A percentile compares a stretch with the other conserved stretches of the same genome.
These are phyloP conservation scores for Fusarium neocosmosporiellum DNA, from an alignment of 2,329 filamentous ascomycete genomes.

Conservation along the genomic window DNA sequence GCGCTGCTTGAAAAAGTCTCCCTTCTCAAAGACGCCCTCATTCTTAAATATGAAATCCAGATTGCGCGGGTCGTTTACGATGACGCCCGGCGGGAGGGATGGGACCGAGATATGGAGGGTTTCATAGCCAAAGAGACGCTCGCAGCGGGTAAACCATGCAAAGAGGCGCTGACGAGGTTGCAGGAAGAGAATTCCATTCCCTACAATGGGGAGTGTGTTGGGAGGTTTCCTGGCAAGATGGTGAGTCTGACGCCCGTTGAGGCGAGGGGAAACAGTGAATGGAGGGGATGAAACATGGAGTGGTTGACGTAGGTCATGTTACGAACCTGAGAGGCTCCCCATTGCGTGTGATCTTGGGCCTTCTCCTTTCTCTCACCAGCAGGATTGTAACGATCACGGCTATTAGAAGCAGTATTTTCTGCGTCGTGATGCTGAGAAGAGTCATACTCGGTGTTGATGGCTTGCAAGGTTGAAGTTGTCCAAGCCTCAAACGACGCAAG, in stretches of 20 bases:
- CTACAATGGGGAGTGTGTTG: slow-evolving; percentile 64
- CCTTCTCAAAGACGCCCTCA: slow-evolving; percentile 70
- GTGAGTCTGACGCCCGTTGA: slow-evolving; percentile 2
- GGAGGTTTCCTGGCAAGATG: slow-evolving; percentile 56
- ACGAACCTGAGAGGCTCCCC: slow-evolving; percentile 32
- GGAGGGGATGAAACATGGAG: background rate
- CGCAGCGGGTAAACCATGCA: slow-evolving; percentile 70
- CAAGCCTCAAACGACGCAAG: background rate
- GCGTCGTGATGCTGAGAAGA: slow-evolving; percentile 19
- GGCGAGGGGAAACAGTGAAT: background rate
- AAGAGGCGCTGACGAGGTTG: slow-evolving; percentile 70
- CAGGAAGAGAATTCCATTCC: slow-evolving; percentile 72
- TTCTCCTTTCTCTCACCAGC: slow-evolving; percentile 6
- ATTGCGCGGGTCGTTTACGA: slow-evolving; percentile 71
- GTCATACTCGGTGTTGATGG: slow-evolving; percentile 14
- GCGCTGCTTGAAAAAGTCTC: slow-evolving; percentile 68
- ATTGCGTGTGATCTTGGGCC: slow-evolving; percentile 31
- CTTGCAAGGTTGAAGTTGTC: slow-evolving; percentile 22
- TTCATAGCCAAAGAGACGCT: slow-evolving; percentile 66
- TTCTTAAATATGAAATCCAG: slow-evolving; percentile 72
- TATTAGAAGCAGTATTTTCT: background rate
- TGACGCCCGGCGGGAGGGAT: slow-evolving; percentile 69
- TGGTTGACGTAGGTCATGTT: background rate
- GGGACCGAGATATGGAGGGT: slow-evolving; percentile 73
- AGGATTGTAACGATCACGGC: background rate